These are phyloP conservation scores for Talaromyces sp. DNA, from an alignment of 2,329 filamentous ascomycete genomes.

Conservation along the genomic window DNA sequence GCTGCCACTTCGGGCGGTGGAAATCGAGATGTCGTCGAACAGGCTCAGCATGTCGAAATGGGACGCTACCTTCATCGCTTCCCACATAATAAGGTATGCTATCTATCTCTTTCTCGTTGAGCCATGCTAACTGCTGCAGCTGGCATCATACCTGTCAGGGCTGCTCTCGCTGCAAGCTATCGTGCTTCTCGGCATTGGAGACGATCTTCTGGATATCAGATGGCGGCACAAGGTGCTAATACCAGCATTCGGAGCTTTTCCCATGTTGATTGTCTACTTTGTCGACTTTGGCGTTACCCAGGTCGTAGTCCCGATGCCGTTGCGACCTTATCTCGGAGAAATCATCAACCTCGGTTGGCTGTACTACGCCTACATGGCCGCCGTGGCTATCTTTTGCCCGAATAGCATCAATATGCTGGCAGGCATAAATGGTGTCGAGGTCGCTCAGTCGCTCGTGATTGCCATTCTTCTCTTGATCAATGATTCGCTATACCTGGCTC, in stretches of 20 bases:
- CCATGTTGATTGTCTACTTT: constrained; percentile 94
- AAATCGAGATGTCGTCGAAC: constrained; percentile 78
- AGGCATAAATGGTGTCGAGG: constrained; percentile 97
- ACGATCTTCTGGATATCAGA: constrained; percentile 95
- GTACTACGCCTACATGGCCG: constrained; percentile 97
- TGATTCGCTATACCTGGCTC: constrained; percentile 75
- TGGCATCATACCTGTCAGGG: constrained; percentile 90
- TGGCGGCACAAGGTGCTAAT: constrained; percentile 99
- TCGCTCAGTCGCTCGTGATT: constrained; percentile 87
- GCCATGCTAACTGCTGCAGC: constrained; percentile 43
- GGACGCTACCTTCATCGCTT: constrained; percentile 87
- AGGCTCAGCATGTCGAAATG: constrained; percentile 67
- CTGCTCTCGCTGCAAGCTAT: constrained; percentile 89
- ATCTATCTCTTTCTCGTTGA: neutral
- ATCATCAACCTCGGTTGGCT: constrained; percentile 74
- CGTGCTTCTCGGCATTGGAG: constrained; percentile 84
- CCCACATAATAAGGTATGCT: constrained; percentile 78
- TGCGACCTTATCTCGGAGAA: constrained; percentile 78
- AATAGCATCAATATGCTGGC: constrained; percentile 99
- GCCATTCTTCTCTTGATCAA: constrained; percentile 78
- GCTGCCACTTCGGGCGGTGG: constrained; percentile 89
- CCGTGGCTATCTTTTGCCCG: constrained; percentile 92
- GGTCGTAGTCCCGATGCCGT: constrained; percentile 80
- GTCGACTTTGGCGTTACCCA: constrained; percentile 97
- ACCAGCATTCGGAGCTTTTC: constrained; percentile 86